Percentiles rank a stretch among this genome's conserved stretches.
Conservation (phyloP, 2,329 filamentous ascomycete genomes). For the Bimuria novae-zelandiae region DNA sequence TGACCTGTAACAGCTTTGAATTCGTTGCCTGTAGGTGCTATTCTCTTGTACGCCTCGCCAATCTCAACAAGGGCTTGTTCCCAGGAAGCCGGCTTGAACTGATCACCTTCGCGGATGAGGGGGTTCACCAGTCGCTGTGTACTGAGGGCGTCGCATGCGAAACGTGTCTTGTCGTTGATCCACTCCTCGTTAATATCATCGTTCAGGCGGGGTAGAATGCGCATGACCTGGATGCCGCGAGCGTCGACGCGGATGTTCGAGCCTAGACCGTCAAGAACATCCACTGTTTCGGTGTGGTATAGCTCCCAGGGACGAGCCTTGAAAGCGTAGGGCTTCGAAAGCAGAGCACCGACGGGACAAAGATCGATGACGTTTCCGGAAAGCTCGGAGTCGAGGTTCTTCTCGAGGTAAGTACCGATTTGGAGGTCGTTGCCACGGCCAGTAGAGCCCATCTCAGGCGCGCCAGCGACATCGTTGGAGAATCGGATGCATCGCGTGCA, state of each 20-base stretch:
- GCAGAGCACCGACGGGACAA: constrained; percentile 94
- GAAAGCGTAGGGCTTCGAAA: constrained; percentile 98
- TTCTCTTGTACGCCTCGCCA: constrained; percentile 74
- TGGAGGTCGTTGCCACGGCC: constrained; percentile 97
- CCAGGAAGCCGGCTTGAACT: constrained; percentile 92
- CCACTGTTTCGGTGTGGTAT: constrained; percentile 93
- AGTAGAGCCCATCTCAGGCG: constrained; percentile 90
- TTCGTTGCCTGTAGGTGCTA: constrained; percentile 86
- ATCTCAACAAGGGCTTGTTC: constrained; percentile 93
- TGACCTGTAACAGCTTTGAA: constrained; percentile 95
- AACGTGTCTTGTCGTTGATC: constrained; percentile 98
- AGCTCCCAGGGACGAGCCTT: constrained; percentile 95
- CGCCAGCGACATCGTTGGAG: constrained; percentile 94
- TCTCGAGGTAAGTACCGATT: constrained; percentile 96
- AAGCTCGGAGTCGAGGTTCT: constrained; percentile 89
- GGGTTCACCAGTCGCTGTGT: constrained; percentile 95
- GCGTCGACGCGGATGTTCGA: constrained; percentile 95
- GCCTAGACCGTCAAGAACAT: constrained; percentile 89
- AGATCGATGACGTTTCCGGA: constrained; percentile 98
- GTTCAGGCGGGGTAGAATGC: constrained; percentile 87
- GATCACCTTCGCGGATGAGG: constrained; percentile 82
- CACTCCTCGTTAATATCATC: constrained; percentile 99
- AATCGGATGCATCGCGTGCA: constrained; percentile 98
- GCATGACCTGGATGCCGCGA: constrained; percentile 94
- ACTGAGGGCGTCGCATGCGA: constrained; percentile 94